These are phyloP conservation scores for Zychaea mexicana DNA, from an alignment of 371 early-diverging fungal genomes.

Conservation along the genomic window DNA sequence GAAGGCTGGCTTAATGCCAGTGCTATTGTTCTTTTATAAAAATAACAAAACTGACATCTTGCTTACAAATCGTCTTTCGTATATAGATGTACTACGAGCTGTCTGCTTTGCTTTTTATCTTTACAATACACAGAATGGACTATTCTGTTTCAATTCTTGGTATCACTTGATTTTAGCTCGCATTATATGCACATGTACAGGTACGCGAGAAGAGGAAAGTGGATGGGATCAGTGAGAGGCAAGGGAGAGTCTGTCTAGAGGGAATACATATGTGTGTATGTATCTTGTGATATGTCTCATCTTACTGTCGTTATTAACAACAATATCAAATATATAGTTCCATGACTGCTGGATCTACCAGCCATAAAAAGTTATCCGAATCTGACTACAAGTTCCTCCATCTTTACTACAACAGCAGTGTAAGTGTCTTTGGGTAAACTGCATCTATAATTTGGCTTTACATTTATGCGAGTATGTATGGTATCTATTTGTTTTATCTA, in stretches of 20 bases:
- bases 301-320: background rate
- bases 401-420: slow-evolving; percentile 89
- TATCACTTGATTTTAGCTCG: slow-evolving; percentile 90
- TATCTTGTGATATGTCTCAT: background rate
- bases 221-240: no score
- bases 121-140: slow-evolving; percentile 69
- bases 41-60: background rate
- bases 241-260: background rate
- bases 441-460: no score
- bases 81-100: slow-evolving; percentile 83
- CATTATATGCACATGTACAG: slow-evolving; percentile 99
- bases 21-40: no score
- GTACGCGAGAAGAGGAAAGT: slow-evolving; percentile 31
- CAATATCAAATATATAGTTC: slow-evolving; percentile 67
- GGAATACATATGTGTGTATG: background rate
- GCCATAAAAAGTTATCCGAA: slow-evolving; percentile 85
- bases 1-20: background rate
- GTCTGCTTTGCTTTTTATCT: slow-evolving; percentile 85
- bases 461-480: no score
- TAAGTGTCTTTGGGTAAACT: slow-evolving; percentile 22
- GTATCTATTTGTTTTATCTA: slow-evolving; percentile 14
- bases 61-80: background rate
- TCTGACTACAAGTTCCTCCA: slow-evolving; percentile 75
- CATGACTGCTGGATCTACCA: slow-evolving; percentile 81
- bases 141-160: slow-evolving; percentile 84